Base-by-base conservation (phyloP, 805 yeast species). In the Yarrowia sp. region DNA sequence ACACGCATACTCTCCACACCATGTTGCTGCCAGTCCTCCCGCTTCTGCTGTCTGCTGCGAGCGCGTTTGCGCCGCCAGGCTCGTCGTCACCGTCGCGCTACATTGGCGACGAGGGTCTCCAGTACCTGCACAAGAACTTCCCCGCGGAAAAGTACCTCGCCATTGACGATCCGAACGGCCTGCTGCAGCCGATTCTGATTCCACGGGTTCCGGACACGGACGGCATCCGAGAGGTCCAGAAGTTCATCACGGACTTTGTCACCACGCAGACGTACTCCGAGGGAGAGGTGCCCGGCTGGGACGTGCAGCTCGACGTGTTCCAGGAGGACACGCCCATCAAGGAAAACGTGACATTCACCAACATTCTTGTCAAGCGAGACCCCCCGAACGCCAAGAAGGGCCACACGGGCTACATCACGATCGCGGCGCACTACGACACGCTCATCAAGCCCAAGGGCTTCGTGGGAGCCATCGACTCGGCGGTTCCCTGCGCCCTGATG, bases 401-500 rank as follows among this genome's bases (percentile, higher is more conserved):
- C 5, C 67, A 66, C 2, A 65, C 68, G 2, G 69, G 69, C 16
- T 55, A 55, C 29, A 58, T 33, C 19, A 72, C 77, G 6, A 65
- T 83, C 3, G 80, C 81, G 4, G 87, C 84, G 0, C 87, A 83
- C 65, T 83, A 81, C 65, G 87, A 83, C 67, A 76, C 84, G 0
- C 78, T 79, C 65, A 60, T 72, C 9, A 68, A 68, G 7, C 85
- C 85, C 1, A 72, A 71, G n/a, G 86, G 85, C 6, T 83, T 84
- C 62, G 71, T 82, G 31, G 87, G 87, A 6, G 87, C 85, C 1
- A 80, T 76, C 27, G 87, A 84, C 67, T 80, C 84, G 62, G 85
- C 85, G 3, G 82, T 78, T 1, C 81, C 87, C 0, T 82, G 86
- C 68, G 83, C 82, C 0, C 71, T 84, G 19, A 66, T 83, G 38